phyloP scores from a whole-genome alignment of 2,329 filamentous ascomycete species.

The Amphichorda felina region DNA sequence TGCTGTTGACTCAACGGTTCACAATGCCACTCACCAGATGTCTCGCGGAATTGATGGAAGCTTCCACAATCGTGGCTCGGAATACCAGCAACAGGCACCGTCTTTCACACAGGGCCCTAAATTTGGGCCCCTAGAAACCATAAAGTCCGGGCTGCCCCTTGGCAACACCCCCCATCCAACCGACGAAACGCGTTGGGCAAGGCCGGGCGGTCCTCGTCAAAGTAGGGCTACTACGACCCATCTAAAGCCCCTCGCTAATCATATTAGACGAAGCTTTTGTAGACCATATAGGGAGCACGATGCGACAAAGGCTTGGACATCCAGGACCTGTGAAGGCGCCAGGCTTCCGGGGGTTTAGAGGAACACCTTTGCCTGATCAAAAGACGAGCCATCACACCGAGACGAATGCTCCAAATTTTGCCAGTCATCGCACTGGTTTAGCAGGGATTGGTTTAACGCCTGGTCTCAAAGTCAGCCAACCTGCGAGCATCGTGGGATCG shows the following conservation, averaged over 20 bases:
- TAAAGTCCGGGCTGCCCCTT: neutral
- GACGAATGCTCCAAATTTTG: constrained; percentile 6
- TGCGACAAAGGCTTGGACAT: constrained; percentile 1
- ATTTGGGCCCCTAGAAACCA: neutral
- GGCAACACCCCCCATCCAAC: neutral
- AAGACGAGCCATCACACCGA: neutral
- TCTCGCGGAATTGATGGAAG: neutral
- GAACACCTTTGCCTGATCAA: neutral
- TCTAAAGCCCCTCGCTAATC: neutral
- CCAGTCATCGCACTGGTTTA: constrained; percentile 9
- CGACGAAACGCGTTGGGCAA: neutral
- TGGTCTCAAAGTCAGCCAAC: constrained; percentile 15
- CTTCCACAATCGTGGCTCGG: neutral
- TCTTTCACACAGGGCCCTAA: neutral
- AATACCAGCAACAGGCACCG: too few relatives aligned
- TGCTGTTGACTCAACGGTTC: constrained; percentile 17
- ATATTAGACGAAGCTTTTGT: neutral
- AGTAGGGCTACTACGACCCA: neutral
- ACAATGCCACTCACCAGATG: constrained; percentile 5
- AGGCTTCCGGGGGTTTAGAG: constrained; percentile 3
- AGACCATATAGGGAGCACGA: neutral
- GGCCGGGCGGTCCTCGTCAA: neutral
- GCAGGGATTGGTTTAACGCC: constrained; percentile 16
- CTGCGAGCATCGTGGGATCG: neutral
- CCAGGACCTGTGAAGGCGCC: neutral